These are phyloP conservation scores for Potentilla sterilis DNA, from an alignment of 306 rosid species.

Conservation along the genomic window DNA sequence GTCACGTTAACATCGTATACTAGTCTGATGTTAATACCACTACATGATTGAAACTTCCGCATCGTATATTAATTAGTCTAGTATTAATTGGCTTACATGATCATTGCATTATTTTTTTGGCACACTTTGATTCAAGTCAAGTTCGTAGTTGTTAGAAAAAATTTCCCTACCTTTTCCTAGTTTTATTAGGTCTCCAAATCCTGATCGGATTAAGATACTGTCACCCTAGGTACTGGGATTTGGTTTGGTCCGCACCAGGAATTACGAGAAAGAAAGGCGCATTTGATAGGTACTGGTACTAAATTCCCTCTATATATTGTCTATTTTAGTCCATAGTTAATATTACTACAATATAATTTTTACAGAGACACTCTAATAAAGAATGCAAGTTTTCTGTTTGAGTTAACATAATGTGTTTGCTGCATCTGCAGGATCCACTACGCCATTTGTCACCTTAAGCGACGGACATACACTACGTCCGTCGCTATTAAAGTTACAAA, in stretches of 20 bases:
- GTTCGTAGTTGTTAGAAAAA: no score
- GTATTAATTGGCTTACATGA: no score
- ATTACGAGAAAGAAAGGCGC: slow-evolving; percentile 29
- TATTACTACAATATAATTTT: background rate
- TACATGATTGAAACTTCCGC: no score
- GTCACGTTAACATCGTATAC: no score
- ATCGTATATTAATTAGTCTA: no score
- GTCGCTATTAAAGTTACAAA: no score
- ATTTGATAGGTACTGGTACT: slow-evolving; percentile 27
- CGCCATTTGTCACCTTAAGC: no score
- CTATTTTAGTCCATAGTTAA: no score
- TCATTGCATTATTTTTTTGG: no score
- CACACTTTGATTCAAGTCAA: no score
- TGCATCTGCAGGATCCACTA: background rate
- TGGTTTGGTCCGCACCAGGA: slow-evolving; percentile 33
- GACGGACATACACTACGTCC: no score
- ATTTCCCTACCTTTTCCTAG: background rate
- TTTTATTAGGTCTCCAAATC: background rate
- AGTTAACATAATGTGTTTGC: background rate
- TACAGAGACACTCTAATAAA: background rate
- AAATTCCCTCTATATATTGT: background rate
- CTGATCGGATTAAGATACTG: background rate
- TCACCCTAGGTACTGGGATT: slow-evolving; percentile 35
- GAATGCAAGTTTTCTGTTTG: background rate
- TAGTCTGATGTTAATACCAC: no score